phyloP scores from a whole-genome alignment of 2,329 filamentous ascomycete species.

The Triangularia verruculosa region DNA sequence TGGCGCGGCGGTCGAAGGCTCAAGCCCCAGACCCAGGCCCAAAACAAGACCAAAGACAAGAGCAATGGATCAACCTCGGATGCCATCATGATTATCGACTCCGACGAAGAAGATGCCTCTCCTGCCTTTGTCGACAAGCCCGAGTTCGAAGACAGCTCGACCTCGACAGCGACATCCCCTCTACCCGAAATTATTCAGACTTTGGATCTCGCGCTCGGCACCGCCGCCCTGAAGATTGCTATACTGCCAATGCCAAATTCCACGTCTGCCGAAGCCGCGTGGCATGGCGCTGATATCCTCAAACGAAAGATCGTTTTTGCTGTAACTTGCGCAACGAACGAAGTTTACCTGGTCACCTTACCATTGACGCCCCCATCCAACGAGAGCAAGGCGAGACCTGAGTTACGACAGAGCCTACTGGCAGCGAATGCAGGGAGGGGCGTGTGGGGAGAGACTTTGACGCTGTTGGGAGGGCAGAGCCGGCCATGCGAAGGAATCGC shows the following conservation, averaged over 20 bases:
- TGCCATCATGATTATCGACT: slow-evolving; percentile 61
- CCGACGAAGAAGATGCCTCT: slow-evolving; percentile 56
- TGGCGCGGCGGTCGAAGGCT: slow-evolving; percentile 64
- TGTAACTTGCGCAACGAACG: slow-evolving; percentile 56
- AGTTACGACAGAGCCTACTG: slow-evolving; percentile 50
- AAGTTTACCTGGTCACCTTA: slow-evolving; percentile 56
- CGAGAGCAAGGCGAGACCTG: slow-evolving; percentile 54
- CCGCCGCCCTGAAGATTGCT: slow-evolving; percentile 54
- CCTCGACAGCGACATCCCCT: slow-evolving; percentile 41
- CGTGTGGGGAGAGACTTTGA: slow-evolving; percentile 60
- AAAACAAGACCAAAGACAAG: slow-evolving; percentile 39
- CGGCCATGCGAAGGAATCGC: slow-evolving; percentile 54
- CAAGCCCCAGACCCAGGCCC: slow-evolving; percentile 43
- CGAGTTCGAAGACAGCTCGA: slow-evolving; percentile 54
- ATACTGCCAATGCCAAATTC: slow-evolving; percentile 52
- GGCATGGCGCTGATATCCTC: slow-evolving; percentile 47
- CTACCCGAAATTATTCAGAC: slow-evolving; percentile 58
- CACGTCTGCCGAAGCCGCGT: slow-evolving; percentile 47
- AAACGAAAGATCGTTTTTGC: slow-evolving; percentile 60
- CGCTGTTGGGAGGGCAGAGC: slow-evolving; percentile 51
- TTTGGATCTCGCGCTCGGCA: slow-evolving; percentile 58
- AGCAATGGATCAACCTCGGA: slow-evolving; percentile 52
- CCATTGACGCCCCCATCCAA: slow-evolving; percentile 61
- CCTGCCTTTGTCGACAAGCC: slow-evolving; percentile 49
- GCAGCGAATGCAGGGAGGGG: slow-evolving; percentile 56